Evolutionary conservation across 1,284 basidiomycete species (phyloP), one percentile per base, ranked within the genome.

Genomic region (Golubevia sp.): DNA sequence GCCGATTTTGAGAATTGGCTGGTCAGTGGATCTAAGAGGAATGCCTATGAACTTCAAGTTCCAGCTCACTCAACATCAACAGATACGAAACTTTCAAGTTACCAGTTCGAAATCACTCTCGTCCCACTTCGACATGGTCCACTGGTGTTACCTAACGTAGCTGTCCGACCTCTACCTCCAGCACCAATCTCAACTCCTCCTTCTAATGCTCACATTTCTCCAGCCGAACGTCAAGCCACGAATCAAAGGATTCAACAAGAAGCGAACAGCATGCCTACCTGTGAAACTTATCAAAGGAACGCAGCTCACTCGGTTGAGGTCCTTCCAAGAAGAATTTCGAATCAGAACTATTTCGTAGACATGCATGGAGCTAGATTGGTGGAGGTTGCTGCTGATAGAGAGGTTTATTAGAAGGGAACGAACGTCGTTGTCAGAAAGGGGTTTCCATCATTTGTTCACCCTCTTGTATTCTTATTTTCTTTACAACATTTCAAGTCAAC

Each of bases 1-100:
- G 65, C 62, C 24, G 76, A 78, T 50, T 74, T 71, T 49, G 73
- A 76, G 23, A 63, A 59, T 20, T 81, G 78, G 78, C 57, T 77
- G 15, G 67, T 81, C 1, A 69, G 69, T 61, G 78, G 78, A 7
- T 15, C 24, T 2, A 76, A 75, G 26, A 64, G 71, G 25, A 72
- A 72, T 2, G 63, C 30, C 3, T 69, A 72, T 21, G 2, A 49
- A 20, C 15, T 48, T 38, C 27, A 61, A 23, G 27, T 21, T 6
- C 25, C 26, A 2, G 24, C 13, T 20, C 5, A 49, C 5, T 15
- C 61, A 2, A 26, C 56, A 4, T 15, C 34, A 20, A 5, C 15
- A 7, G 20, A 38, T 1, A 34, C 20, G 24, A 49, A 30, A 11
- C 49, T 59, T 50, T 27, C 15, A 25, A n/a, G 38, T 13, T 49